Evolutionary conservation across 2,329 filamentous ascomycete species (phyloP).

Genomic region (Ceratocystis huliohia): DNA sequence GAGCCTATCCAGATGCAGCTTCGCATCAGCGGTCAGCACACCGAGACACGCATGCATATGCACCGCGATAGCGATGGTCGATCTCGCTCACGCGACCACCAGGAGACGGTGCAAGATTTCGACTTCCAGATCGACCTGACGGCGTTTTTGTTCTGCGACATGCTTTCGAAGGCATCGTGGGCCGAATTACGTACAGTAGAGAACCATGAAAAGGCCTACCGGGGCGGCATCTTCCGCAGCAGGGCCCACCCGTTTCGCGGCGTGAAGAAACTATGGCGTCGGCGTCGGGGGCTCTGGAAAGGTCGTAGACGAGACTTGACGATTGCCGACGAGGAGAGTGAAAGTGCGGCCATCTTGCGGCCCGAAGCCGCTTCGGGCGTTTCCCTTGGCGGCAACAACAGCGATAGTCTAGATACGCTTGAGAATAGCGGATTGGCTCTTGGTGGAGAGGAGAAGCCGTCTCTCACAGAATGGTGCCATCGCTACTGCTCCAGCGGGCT

Average conservation of each 20-base stretch:
- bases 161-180: conserved; percentile 32
- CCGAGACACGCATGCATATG: conserved; percentile 27
- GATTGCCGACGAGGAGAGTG: conserved; percentile 25
- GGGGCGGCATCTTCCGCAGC: conserved; percentile 48
- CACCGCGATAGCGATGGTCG: neutral
- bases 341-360: neutral
- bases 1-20: conserved; percentile 43
- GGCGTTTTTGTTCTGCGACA: conserved; percentile 41
- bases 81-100: conserved; percentile 34
- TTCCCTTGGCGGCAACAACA: neutral
- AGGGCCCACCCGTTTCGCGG: conserved; percentile 36
- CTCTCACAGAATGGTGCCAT: conserved; percentile 49
- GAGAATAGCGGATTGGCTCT: conserved; percentile 33
- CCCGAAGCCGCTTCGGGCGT: neutral
- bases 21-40: conserved; percentile 42
- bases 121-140: conserved; percentile 47
- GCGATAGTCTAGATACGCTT: conserved; percentile 4
- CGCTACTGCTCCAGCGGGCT: conserved; percentile 48
- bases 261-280: conserved; percentile 13
- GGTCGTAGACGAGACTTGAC: conserved; percentile 23
- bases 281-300: conserved; percentile 16
- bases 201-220: conserved; percentile 47
- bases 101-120: conserved; percentile 43
- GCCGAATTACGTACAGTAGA: conserved; percentile 38
- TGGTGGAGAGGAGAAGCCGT: conserved; percentile 7